phyloP scores from a whole-genome alignment of 805 yeast genomes.

The Jamesozyma spencerorum region DNA sequence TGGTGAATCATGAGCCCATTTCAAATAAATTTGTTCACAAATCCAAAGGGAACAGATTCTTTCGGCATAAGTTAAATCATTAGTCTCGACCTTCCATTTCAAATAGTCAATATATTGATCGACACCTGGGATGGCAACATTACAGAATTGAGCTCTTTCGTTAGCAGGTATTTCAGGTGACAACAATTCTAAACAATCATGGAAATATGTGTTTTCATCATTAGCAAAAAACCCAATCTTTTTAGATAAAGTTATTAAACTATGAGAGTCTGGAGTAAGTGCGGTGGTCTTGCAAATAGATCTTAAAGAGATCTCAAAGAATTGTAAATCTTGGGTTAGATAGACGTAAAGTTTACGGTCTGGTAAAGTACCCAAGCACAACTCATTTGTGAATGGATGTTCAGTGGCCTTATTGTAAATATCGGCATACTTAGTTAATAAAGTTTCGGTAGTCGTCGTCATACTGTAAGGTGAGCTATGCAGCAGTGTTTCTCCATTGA shows the following conservation, averaged over 20 bases:
- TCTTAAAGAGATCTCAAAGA: slow-evolving; percentile 36
- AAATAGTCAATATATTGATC: slow-evolving; percentile 32
- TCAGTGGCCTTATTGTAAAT: slow-evolving; percentile 28
- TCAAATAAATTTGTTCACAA: slow-evolving; percentile 43
- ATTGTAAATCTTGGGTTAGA: slow-evolving; percentile 41
- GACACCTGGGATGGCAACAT: slow-evolving; percentile 26
- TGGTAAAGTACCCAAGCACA: slow-evolving; percentile 38
- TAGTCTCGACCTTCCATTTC: slow-evolving; percentile 23
- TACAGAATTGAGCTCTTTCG: slow-evolving; percentile 12
- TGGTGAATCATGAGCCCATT: slow-evolving; percentile 41
- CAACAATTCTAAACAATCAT: slow-evolving; percentile 26
- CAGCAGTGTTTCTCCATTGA: too few species aligned
- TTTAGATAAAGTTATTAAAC: slow-evolving; percentile 37
- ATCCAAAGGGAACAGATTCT: slow-evolving; percentile 37
- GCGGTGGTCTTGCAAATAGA: slow-evolving; percentile 38
- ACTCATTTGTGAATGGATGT: slow-evolving; percentile 37
- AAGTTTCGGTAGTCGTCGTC: slow-evolving; percentile 13
- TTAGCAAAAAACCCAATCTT: slow-evolving; percentile 43
- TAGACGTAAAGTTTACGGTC: slow-evolving; percentile 37
- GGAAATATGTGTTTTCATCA: slow-evolving; percentile 42
- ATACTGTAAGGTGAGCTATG: slow-evolving; percentile 1
- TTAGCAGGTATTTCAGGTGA: slow-evolving; percentile 7
- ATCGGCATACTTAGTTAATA: slow-evolving; percentile 19
- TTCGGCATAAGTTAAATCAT: slow-evolving; percentile 31
- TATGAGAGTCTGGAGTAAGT: slow-evolving; percentile 32